Conservation (phyloP, 768 basidiomycete genomes). For the Lactarius hatsudake region DNA sequence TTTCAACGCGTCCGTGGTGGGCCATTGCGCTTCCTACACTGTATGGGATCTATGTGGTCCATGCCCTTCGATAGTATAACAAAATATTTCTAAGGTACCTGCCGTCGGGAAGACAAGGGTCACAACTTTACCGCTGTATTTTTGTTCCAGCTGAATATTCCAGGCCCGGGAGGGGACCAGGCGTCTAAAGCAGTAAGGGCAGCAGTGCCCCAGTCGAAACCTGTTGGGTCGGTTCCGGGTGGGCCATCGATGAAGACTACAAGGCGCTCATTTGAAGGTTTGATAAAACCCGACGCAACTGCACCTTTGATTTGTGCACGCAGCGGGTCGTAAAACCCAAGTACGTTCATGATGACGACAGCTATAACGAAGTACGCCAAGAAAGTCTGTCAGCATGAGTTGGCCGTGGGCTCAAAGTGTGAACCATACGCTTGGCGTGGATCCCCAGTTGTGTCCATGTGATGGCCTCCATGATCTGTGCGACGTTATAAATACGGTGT, state of each 20-base stretch:
- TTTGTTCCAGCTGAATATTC: conserved; percentile 14
- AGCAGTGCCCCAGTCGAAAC: conserved; percentile 77
- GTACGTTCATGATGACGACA: conserved; percentile 84
- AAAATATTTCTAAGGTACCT: no score
- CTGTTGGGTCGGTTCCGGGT: conserved; percentile 48
- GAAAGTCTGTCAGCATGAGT: neutral
- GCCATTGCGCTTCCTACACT: no score
- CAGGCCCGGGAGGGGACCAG: conserved; percentile 42
- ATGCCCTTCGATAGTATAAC: neutral
- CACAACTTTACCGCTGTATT: neutral
- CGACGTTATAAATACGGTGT: neutral
- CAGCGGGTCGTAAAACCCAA: conserved; percentile 80
- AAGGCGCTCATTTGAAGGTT: conserved; percentile 54
- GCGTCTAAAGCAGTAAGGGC: conserved; percentile 58
- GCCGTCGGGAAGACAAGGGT: neutral
- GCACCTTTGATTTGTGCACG: conserved; percentile 67
- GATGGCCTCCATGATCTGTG: conserved; percentile 80
- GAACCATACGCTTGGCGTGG: conserved; percentile 69
- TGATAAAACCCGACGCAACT: conserved; percentile 73
- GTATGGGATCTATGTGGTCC: neutral
- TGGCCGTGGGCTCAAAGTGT: conserved; percentile 10
- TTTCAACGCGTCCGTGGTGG: neutral
- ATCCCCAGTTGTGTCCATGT: conserved; percentile 95
- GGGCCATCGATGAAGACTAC: conserved; percentile 79
- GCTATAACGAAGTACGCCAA: conserved; percentile 42